A percentile compares a stretch with the other conserved stretches of the same genome.
Conservation (phyloP, 1,284 basidiomycete genomes). For the Phellopilus nigrolimitatus region DNA sequence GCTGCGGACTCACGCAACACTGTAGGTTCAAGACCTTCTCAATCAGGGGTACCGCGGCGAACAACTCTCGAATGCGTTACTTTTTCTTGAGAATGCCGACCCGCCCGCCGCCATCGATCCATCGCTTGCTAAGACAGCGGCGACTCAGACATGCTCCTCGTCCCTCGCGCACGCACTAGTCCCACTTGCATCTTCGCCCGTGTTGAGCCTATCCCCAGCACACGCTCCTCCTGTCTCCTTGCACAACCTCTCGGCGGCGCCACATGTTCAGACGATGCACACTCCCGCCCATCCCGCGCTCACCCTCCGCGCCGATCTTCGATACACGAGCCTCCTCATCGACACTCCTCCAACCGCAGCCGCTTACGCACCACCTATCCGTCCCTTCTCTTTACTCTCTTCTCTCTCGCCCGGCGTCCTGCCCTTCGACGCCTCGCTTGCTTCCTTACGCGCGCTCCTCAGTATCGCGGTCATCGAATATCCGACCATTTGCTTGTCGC, state of each 20-base stretch:
- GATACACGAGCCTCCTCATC: background rate
- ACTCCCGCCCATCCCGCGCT: constrained; percentile 14
- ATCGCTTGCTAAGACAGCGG: too few species aligned
- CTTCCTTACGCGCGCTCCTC: background rate
- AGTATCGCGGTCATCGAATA: background rate
- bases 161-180: constrained; percentile 6
- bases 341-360: background rate
- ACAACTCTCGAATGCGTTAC: too few species aligned
- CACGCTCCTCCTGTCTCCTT: background rate
- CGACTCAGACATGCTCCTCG: constrained; percentile 4
- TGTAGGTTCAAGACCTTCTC: too few species aligned
- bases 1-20: too few species aligned
- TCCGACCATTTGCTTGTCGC: background rate
- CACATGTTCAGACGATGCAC: background rate
- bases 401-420: background rate
- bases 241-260: background rate
- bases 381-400: background rate
- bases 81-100: too few species aligned
- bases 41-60: too few species aligned
- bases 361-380: background rate
- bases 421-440: constrained; percentile 1
- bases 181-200: background rate
- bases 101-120: too few species aligned
- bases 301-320: constrained; percentile 17
- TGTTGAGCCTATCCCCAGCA: background rate